Percentiles rank a stretch among this genome's conserved stretches.
Conservation (phyloP, 108 stramenopile genomes). For the Cyclotella atomus region DNA sequence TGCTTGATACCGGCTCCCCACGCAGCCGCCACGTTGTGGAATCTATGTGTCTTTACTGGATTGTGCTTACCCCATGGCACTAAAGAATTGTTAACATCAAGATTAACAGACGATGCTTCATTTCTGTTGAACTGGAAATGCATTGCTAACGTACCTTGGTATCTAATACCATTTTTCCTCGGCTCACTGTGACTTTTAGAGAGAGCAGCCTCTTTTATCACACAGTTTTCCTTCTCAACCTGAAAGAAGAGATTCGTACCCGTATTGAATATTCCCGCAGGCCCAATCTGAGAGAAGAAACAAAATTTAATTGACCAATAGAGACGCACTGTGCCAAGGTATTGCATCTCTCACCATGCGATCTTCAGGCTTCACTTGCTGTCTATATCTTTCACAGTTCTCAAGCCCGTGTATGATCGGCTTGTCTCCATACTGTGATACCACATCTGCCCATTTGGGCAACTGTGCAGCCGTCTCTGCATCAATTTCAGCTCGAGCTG, state of each 20-base stretch:
- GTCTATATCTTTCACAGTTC: conserved; percentile 59
- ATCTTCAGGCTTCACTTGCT: conserved; percentile 28
- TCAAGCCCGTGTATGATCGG: conserved; percentile 69
- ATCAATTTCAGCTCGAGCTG: conserved; percentile 57
- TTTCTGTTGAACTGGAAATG: no score
- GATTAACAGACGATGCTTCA: no score
- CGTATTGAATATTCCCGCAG: conserved; percentile 79
- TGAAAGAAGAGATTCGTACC: conserved; percentile 82
- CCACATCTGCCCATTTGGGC: conserved; percentile 71
- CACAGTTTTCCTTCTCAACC: conserved; percentile 69
- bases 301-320: no score
- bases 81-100: no score
- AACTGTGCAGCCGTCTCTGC: conserved; percentile 51
- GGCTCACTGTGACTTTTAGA: conserved; percentile 26
- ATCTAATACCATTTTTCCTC: conserved; percentile 51
- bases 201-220: conserved; percentile 22
- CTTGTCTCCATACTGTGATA: conserved; percentile 57
- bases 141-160: no score
- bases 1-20: conserved; percentile 47
- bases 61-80: conserved; percentile 66
- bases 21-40: conserved; percentile 33
- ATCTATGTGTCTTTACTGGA: conserved; percentile 47
- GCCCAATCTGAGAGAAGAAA: no score
- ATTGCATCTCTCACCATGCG: no score
- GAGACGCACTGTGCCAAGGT: no score